These are phyloP conservation scores for Oryza glaberrima DNA, from an alignment of 176 grass and related monocot species.

Conservation along the genomic window DNA sequence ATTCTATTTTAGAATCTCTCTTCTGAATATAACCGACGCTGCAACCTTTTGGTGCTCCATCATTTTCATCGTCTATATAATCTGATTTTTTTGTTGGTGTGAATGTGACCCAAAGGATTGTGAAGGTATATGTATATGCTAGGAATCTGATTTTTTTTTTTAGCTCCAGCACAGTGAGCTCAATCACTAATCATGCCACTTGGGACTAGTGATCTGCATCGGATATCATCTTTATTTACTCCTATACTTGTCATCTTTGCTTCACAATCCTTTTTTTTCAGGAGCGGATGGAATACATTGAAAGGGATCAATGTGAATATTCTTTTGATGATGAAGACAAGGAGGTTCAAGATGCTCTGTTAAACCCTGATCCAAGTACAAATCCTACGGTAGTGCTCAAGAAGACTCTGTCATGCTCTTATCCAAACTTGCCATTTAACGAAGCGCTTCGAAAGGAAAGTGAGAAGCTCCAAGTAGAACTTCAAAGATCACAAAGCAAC, in stretches of 20 bases:
- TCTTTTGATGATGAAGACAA: constrained; percentile 97
- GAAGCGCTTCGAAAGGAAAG: constrained; percentile 88
- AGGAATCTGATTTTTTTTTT: constrained; percentile 12
- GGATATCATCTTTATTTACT: constrained; percentile 11
- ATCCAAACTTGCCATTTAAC: constrained; percentile 90
- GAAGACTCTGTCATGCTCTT: constrained; percentile 90
- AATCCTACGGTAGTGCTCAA: constrained; percentile 76
- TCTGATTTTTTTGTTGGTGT: background rate
- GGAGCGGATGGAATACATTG: constrained; percentile 88
- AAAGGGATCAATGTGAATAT: constrained; percentile 93
- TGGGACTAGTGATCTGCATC: background rate
- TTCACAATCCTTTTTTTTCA: constrained; percentile 38
- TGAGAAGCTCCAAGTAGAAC: constrained; percentile 93
- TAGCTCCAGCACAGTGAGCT: constrained; percentile 18
- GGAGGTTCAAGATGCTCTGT: constrained; percentile 78
- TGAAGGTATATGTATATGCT: background rate
- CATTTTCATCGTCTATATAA: constrained; percentile 18
- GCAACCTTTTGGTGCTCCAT: constrained; percentile 4
- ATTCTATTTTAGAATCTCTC: constrained; percentile 11
- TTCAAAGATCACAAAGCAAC: constrained; percentile 84
- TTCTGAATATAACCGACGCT: background rate
- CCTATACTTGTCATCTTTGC: background rate
- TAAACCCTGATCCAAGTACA: constrained; percentile 67
- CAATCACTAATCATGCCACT: constrained; percentile 15
- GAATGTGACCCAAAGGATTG: too few relatives aligned